Conservation (phyloP, 352 stramenopile genomes). For the Phytophthora fragariaefolia region DNA sequence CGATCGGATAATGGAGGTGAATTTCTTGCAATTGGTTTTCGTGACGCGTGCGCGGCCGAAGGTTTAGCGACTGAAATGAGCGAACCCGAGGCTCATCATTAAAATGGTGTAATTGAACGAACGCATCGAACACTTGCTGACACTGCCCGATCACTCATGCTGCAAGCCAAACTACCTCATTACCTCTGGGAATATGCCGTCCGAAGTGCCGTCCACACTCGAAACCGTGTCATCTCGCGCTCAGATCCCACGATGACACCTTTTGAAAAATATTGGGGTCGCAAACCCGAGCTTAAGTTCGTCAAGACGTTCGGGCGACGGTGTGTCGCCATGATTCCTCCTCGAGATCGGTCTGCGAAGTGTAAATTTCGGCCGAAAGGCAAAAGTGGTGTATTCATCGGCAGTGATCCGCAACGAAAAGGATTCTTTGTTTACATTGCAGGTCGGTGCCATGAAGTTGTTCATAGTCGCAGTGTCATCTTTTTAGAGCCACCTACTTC, state of each 20-base stretch:
- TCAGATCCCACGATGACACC: background rate
- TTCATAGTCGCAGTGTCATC: background rate
- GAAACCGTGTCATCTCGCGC: background rate
- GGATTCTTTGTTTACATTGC: background rate
- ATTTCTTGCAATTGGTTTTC: background rate
- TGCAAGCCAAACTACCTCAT: slow-evolving; percentile 8
- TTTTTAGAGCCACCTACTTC: slow-evolving; percentile 3
- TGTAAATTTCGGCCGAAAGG: slow-evolving; percentile 14
- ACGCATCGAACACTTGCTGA: slow-evolving; percentile 9
- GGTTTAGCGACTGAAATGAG: slow-evolving; percentile 5
- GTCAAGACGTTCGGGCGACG: slow-evolving; percentile 8
- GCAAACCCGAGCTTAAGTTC: slow-evolving; percentile 13
- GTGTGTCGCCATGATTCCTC: slow-evolving; percentile 1
- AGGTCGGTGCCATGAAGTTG: background rate
- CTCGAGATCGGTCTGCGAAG: background rate
- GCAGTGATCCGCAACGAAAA: background rate
- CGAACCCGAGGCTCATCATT: slow-evolving; percentile 5
- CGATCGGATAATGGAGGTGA: slow-evolving; percentile 20
- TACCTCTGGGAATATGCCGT: slow-evolving; percentile 25
- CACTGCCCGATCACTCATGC: background rate
- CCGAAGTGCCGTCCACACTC: background rate
- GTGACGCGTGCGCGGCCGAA: background rate
- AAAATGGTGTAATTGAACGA: slow-evolving; percentile 14
- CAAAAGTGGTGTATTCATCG: slow-evolving; percentile 1
- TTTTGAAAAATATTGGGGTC: slow-evolving; percentile 13